These are phyloP conservation scores for Priceomyces haplophilus DNA, from an alignment of 805 yeast species.

Conservation along the genomic window DNA sequence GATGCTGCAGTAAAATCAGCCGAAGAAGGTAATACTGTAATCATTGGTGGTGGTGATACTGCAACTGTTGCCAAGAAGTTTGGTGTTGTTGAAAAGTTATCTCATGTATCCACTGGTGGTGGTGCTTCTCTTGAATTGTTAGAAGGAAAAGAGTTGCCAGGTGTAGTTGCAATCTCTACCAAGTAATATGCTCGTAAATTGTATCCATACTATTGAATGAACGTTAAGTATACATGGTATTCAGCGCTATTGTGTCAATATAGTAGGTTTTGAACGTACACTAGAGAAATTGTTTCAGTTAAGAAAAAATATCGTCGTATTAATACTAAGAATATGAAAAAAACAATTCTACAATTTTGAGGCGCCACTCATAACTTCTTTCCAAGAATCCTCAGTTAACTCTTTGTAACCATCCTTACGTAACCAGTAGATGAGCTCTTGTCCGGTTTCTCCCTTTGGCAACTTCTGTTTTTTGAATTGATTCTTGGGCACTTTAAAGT, in stretches of 20 bases:
- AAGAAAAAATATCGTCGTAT: neutral
- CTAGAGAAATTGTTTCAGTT: neutral
- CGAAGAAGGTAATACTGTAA: constrained; percentile 86
- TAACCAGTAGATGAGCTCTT: constrained; percentile 70
- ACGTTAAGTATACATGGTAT: neutral
- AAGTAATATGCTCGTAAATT: constrained; percentile 32
- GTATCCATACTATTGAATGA: neutral
- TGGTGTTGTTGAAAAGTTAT: constrained; percentile 93
- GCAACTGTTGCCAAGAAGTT: constrained; percentile 98
- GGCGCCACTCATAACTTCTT: constrained; percentile 31
- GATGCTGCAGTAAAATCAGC: constrained; percentile 86
- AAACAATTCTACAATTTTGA: constrained; percentile 29
- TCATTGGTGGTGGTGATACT: constrained; percentile 99
- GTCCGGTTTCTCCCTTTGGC: constrained; percentile 62
- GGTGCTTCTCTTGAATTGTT: constrained; percentile 98
- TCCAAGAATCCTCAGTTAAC: constrained; percentile 60
- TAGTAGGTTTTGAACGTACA: no score
- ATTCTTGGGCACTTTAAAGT: constrained; percentile 77
- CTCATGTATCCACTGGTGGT: constrained; percentile 99
- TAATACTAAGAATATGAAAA: neutral
- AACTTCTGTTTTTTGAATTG: constrained; percentile 62
- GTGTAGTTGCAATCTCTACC: constrained; percentile 89
- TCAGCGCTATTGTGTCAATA: no score
- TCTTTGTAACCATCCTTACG: constrained; percentile 52
- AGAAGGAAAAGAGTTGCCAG: constrained; percentile 98